Percentiles rank a stretch among this genome's conserved stretches.
These are phyloP conservation scores for Oidiodendron maius DNA, from an alignment of 495 filamentous ascomycete species.

Conservation along the genomic window DNA sequence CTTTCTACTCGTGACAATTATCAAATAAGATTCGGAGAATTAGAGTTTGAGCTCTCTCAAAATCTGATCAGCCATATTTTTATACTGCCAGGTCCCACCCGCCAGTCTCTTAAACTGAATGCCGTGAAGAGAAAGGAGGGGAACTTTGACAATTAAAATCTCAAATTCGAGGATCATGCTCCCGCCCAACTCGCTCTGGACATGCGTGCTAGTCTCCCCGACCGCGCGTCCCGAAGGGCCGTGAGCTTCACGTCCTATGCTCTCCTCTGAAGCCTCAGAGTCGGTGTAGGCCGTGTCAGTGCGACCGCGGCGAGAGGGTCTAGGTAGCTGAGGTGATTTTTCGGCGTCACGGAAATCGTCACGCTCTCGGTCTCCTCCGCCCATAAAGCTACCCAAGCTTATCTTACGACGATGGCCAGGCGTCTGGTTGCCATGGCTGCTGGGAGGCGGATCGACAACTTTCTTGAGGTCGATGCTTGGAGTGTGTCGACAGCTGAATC, in stretches of 20 bases:
- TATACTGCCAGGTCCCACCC: slow-evolving; percentile 96
- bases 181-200: slow-evolving; percentile 77
- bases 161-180: slow-evolving; percentile 85
- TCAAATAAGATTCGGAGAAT: background rate
- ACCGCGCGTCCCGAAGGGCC: slow-evolving; percentile 43
- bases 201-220: slow-evolving; percentile 78
- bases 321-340: slow-evolving; percentile 38
- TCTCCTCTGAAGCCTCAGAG: slow-evolving; percentile 74
- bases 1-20: background rate
- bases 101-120: slow-evolving; percentile 98
- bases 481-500: slow-evolving; percentile 81
- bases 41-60: slow-evolving; percentile 79
- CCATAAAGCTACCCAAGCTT: slow-evolving; percentile 70
- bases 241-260: slow-evolving; percentile 40
- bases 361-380: slow-evolving; percentile 49
- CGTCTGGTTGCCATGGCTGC: slow-evolving; percentile 41
- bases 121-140: slow-evolving; percentile 84
- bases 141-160: slow-evolving; percentile 96
- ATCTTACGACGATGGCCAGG: slow-evolving; percentile 69
- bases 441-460: slow-evolving; percentile 51
- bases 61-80: slow-evolving; percentile 95
- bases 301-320: slow-evolving; percentile 33
- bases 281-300: slow-evolving; percentile 70
- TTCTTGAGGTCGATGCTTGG: slow-evolving; percentile 86
- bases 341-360: slow-evolving; percentile 50